Evolutionary conservation across 1,284 basidiomycete species (phyloP).

Genomic region (Ceratobasidium papillatum): DNA sequence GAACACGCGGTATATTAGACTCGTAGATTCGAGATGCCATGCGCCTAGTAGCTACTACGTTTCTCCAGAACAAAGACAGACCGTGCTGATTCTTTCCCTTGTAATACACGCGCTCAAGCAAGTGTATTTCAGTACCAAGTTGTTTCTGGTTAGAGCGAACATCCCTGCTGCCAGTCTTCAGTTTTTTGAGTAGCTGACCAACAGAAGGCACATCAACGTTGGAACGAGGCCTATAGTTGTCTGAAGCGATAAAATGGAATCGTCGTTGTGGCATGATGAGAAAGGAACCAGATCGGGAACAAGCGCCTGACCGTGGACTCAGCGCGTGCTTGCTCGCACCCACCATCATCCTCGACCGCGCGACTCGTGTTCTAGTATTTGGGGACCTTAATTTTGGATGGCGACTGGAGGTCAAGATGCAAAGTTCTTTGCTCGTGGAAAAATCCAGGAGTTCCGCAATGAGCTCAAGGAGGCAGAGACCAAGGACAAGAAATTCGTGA

Average conservation of each 20-base stretch:
- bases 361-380: slow-evolving; percentile 7
- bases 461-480: slow-evolving; percentile 89
- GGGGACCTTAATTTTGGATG: slow-evolving; percentile 38
- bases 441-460: slow-evolving; percentile 78
- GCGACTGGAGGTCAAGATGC: slow-evolving; percentile 73
- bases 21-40: slow-evolving; percentile 62
- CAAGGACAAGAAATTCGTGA: slow-evolving; percentile 93
- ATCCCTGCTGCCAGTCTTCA: slow-evolving; percentile 64
- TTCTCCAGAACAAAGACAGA: slow-evolving; percentile 73
- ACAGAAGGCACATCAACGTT: slow-evolving; percentile 25
- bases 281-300: background rate
- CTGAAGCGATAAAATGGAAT: slow-evolving; percentile 33
- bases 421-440: slow-evolving; percentile 89
- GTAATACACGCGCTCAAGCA: slow-evolving; percentile 76
- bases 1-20: slow-evolving; percentile 54
- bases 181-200: slow-evolving; percentile 60
- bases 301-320: slow-evolving; percentile 37
- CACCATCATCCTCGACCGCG: slow-evolving; percentile 3
- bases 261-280: slow-evolving; percentile 10
- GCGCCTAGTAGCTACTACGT: slow-evolving; percentile 66
- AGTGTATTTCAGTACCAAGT: slow-evolving; percentile 64
- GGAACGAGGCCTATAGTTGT: slow-evolving; percentile 27
- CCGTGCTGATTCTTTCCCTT: slow-evolving; percentile 83
- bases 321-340: slow-evolving; percentile 11
- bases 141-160: slow-evolving; percentile 58